Percentiles rank a stretch among this genome's conserved stretches.
Evolutionary conservation across 768 basidiomycete species (phyloP).

Genomic region (Russula sp.): DNA sequence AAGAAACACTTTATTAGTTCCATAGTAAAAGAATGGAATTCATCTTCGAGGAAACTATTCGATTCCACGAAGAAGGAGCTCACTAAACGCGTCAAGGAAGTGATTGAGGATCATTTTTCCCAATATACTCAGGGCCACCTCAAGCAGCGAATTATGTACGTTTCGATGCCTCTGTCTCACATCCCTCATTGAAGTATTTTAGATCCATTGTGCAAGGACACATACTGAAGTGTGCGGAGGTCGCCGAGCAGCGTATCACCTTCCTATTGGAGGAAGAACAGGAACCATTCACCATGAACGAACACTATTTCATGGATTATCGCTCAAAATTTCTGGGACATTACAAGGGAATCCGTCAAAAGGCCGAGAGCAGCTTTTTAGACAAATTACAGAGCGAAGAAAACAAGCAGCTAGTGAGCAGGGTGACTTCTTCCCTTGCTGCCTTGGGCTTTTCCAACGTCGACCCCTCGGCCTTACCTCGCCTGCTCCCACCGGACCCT

Average conservation of each 20-base stretch:
- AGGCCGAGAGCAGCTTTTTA: no score
- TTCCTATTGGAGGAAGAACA: constrained; percentile 20
- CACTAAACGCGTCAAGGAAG: constrained; percentile 14
- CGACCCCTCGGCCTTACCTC: constrained; percentile 44
- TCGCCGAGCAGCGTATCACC: constrained; percentile 13
- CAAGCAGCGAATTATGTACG: constrained; percentile 26
- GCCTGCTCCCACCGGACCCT: constrained; percentile 48
- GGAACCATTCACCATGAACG: constrained; percentile 33
- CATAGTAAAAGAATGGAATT: constrained; percentile 29
- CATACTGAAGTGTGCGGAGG: constrained; percentile 12
- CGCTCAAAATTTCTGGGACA: constrained; percentile 48
- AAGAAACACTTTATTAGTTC: constrained; percentile 30
- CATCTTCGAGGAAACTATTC: constrained; percentile 21
- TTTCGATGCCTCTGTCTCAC: background rate
- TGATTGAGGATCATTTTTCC: constrained; percentile 31
- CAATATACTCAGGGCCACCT: constrained; percentile 31
- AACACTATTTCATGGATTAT: constrained; percentile 34
- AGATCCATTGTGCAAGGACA: constrained; percentile 22
- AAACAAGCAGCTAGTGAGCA: constrained; percentile 31
- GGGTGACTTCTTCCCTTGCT: no score
- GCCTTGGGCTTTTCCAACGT: no score
- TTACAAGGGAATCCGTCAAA: constrained; percentile 41
- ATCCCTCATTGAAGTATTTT: background rate
- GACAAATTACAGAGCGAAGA: constrained; percentile 20
- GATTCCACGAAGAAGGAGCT: constrained; percentile 11